These are phyloP conservation scores for Saccharomyces mikatae DNA, from an alignment of 805 yeast species.

Conservation along the genomic window DNA sequence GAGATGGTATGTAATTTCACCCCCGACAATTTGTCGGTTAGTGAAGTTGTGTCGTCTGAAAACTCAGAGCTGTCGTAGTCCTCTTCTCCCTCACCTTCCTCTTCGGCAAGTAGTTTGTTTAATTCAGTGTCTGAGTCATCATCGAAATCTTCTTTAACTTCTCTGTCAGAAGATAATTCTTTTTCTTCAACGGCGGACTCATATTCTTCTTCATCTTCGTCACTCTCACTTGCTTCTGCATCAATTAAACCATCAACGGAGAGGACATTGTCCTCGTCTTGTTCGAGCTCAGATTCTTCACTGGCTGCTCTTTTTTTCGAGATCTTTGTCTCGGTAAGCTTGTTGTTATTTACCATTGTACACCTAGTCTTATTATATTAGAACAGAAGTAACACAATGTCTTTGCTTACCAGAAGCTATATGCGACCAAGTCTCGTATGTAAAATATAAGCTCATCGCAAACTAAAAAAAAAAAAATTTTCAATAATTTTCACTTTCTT, in stretches of 20 bases:
- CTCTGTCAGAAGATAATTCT: constrained; percentile 5
- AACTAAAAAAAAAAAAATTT: neutral
- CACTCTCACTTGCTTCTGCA: constrained; percentile 14
- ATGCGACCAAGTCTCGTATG: neutral
- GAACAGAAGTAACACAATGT: neutral
- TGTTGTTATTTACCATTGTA: neutral
- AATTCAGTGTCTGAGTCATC: constrained; percentile 56
- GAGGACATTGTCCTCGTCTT: constrained; percentile 11
- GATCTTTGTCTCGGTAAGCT: neutral
- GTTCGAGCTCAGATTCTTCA: constrained; percentile 9
- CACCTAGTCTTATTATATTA: neutral
- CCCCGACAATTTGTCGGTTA: constrained; percentile 49
- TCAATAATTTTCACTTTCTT: neutral
- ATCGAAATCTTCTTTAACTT: constrained; percentile 19
- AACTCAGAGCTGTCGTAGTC: constrained; percentile 23
- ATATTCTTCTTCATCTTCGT: constrained; percentile 7
- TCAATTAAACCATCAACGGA: constrained; percentile 20
- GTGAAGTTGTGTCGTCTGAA: constrained; percentile 38
- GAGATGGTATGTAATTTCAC: constrained; percentile 45
- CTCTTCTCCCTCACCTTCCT: constrained; percentile 32
- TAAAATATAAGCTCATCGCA: neutral
- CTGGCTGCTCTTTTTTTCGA: constrained; percentile 19
- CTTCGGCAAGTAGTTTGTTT: constrained; percentile 50
- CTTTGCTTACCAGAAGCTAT: neutral
- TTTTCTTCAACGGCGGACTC: constrained; percentile 8